Evolutionary conservation across 169 alveolate species (phyloP), one percentile per base, ranked within the genome.

Genomic region (Eimeria tenella): DNA sequence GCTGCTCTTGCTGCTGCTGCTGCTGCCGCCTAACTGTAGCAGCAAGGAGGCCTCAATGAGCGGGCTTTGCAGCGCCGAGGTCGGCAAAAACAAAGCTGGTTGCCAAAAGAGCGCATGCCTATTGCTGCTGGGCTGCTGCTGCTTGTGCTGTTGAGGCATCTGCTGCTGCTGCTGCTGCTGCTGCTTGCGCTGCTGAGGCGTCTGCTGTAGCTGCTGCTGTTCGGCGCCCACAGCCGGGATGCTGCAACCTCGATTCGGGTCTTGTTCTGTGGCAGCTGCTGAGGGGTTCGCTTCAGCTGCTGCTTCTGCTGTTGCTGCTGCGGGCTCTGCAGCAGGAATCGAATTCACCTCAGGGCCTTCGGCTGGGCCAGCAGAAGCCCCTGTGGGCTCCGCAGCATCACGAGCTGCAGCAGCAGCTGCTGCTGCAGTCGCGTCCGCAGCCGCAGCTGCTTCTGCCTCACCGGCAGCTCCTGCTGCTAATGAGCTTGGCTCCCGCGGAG

Each of bases 141-240:
- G 87, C 63, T 1, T 23, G 70, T 17, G 70, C 87, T 53, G 87
- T 52, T 23, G 62, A 3, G 11, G 87, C 25, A 11, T 15, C 63
- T 49, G 60, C 87, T 79, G 87, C 70, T 52, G 70, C 70, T 52
- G 87, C 70, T 52, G 87, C 68, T 50, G 62, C 87, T n/a, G 71
- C 58, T 23, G 62, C 7, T 21, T 8, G 68, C 68, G 1, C 19
- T 13, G 68, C 68, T 17, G 19, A 0, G 1, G 68, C 19, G 3
- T 58, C 19, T 58, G 68, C 11, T 10, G 11, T 3, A 1, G 68
- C 68, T 58, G 68, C 68, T 58, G 68, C 11, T 11, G 42, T 31
- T 31, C 42, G 42, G 42, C 42, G 42, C 42, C 42, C 42, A 31
- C 42, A 31, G 42, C 42, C 42, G 42, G 42, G 2, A 31, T 68